Conservation (phyloP, 768 basidiomycete genomes). For the Termitomyces sp. region DNA sequence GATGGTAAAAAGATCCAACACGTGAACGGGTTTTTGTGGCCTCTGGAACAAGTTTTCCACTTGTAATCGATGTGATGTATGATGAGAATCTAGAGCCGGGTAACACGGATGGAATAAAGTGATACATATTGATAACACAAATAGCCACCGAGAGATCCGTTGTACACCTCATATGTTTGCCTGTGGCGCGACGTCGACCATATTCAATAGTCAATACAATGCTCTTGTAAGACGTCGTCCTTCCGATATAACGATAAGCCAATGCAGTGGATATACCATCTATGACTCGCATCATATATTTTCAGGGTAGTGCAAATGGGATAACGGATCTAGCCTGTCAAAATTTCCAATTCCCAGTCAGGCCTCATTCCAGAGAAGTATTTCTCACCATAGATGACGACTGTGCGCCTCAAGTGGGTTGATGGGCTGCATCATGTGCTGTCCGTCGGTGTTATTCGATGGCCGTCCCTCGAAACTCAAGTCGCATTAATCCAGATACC, state of each 20-base stretch:
- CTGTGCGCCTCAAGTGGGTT: slow-evolving; percentile 32
- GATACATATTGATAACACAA: slow-evolving; percentile 7
- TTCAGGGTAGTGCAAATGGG: slow-evolving; percentile 23
- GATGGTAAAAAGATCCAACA: not conserved
- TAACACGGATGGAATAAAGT: not conserved
- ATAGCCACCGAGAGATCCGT: not conserved
- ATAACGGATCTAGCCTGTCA: slow-evolving; percentile 15
- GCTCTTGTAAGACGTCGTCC: not conserved
- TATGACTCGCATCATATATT: slow-evolving; percentile 21
- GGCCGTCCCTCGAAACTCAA: too few relatives aligned
- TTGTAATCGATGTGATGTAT: not conserved
- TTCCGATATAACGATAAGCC: too few relatives aligned
- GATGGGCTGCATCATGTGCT: slow-evolving; percentile 32
- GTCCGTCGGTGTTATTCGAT: slow-evolving; percentile 21
- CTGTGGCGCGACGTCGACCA: slow-evolving; percentile 1
- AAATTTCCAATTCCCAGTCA: not conserved
- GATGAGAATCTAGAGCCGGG: not conserved
- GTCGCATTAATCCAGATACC: slow-evolving; percentile 29
- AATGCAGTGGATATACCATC: too few relatives aligned
- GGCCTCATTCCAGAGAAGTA: not conserved
- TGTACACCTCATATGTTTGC: slow-evolving; percentile 4
- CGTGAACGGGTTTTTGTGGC: not conserved
- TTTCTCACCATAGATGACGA: too few relatives aligned
- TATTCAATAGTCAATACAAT: not conserved
- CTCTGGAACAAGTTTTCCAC: too few relatives aligned